Evolutionary conservation across 345 rosid genomes (phyloP).

Genomic region (Eucalyptus erythrocorys): DNA sequence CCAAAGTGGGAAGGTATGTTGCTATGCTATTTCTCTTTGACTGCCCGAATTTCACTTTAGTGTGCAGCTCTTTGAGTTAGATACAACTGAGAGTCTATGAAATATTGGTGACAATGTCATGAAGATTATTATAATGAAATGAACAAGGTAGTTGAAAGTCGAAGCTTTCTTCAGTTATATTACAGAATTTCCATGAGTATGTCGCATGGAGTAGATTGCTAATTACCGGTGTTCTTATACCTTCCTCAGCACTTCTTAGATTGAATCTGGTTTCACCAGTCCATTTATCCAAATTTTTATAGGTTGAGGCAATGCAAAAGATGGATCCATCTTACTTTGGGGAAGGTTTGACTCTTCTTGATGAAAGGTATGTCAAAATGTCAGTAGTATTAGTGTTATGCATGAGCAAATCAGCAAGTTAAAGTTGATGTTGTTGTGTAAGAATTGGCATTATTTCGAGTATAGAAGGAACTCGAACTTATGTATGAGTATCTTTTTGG

Average conservation of each 20-base stretch:
- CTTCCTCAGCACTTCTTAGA: neutral
- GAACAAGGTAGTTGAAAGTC: neutral
- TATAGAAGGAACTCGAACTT: neutral
- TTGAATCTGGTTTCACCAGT: neutral
- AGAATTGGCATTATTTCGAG: neutral
- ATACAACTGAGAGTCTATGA: neutral
- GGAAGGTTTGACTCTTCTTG: conserved; percentile 86
- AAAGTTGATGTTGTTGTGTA: neutral
- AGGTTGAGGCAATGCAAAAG: conserved; percentile 49
- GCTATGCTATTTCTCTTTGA: neutral
- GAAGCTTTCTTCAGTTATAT: neutral
- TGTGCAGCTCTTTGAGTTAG: neutral
- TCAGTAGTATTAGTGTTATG: neutral
- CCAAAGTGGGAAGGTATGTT: conserved; percentile 62
- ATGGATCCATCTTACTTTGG: conserved; percentile 63
- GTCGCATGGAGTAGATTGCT: neutral
- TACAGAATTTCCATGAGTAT: neutral
- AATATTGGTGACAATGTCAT: neutral
- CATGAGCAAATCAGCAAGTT: neutral
- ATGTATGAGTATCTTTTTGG: neutral
- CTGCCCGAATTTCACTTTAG: neutral
- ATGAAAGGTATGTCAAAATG: conserved; percentile 39
- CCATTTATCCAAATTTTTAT: neutral
- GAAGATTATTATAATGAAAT: neutral
- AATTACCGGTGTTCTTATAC: neutral